Percentiles rank a stretch among this genome's conserved stretches.
Conservation (phyloP, 1,284 basidiomycete species). For the Sphagnurus paluster region DNA sequence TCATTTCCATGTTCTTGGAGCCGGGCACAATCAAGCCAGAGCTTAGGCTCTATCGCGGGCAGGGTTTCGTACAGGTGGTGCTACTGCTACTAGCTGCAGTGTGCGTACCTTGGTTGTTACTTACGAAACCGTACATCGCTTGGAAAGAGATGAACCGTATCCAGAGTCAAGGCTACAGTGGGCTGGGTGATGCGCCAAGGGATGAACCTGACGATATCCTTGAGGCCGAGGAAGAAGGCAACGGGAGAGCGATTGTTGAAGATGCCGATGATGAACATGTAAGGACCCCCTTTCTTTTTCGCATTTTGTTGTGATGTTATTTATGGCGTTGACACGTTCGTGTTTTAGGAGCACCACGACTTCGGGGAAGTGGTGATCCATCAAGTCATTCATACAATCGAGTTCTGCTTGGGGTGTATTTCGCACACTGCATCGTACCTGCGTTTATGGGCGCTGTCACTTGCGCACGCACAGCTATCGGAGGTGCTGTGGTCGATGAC, state of each 20-base stretch:
- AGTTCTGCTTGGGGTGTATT: constrained; percentile 98
- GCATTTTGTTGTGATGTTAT: background rate
- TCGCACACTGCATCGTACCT: constrained; percentile 99
- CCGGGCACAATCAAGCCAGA: constrained; percentile 78
- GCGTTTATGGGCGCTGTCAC: constrained; percentile 96
- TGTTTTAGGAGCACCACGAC: constrained; percentile 71
- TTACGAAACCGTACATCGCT: constrained; percentile 90
- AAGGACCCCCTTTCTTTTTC: constrained; percentile 27
- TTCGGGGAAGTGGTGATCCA: constrained; percentile 96
- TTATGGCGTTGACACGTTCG: constrained; percentile 4
- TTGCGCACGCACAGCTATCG: constrained; percentile 96
- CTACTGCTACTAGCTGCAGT: constrained; percentile 81
- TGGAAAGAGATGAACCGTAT: constrained; percentile 91
- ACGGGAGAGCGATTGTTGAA: constrained; percentile 73
- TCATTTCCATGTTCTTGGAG: constrained; percentile 92
- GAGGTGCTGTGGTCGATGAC: constrained; percentile 95
- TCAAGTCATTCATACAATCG: constrained; percentile 97
- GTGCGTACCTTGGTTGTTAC: constrained; percentile 96
- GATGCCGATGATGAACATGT: constrained; percentile 70
- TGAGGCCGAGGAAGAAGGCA: constrained; percentile 86
- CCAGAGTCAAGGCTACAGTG: constrained; percentile 84
- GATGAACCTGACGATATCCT: constrained; percentile 58
- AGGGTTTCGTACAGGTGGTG: constrained; percentile 83
- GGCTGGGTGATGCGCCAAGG: constrained; percentile 43
- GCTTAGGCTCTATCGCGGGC: constrained; percentile 83